Base-by-base conservation (phyloP, 345 rosid genomes). In the Capsella bursapastoris region DNA sequence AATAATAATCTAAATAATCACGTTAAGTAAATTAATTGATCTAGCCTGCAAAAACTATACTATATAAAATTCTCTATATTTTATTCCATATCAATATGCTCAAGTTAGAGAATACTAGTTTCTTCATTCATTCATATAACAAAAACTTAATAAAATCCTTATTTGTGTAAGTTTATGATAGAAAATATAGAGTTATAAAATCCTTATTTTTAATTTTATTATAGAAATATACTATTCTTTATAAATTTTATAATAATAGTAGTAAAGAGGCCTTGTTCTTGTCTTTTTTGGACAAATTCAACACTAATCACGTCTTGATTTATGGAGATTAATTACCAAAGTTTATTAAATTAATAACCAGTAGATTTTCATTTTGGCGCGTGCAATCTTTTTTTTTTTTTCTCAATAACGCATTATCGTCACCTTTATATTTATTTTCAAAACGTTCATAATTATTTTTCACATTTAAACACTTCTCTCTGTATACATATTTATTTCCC, bases 251-350 rank as follows among this genome's bases (percentile, higher is more conserved):
- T 18, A 18, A 18, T 18, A 18, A 18, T 18, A 18, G 18, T 18
- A 18, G 18, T 18, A 18, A 18, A 18, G 18, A 18, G 18, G 18
- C 18, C 28, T 37, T 70, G 0, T 34, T 35, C 13, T 49, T 71
- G 8, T 6, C 4, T 38, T 28, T 28, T 38, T 28, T 38, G 14
- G 62, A 66, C 57, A 60, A 45, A 67, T 70, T 71, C 72, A 49
- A 31, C 43, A 10, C 32, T 32, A 58, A 57, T 66, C 52, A 72
- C 73, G 29, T 66, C 63, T 72, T 57, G 37, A 71, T 71, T 49
- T 57, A 18, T 18, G 18, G 18, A 18, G 18, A 18, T 18, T 18
- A 18, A 18, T 18, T 18, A 18, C 18, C 18, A 18, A 18, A 18
- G 18, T 18, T 18, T 18, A 18, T 18, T 18, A 18, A 6, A 7